A percentile compares a stretch with the other conserved stretches of the same genome.
phyloP scores from a whole-genome alignment of 108 stramenopile genomes.

The Conticribra guillardii region DNA sequence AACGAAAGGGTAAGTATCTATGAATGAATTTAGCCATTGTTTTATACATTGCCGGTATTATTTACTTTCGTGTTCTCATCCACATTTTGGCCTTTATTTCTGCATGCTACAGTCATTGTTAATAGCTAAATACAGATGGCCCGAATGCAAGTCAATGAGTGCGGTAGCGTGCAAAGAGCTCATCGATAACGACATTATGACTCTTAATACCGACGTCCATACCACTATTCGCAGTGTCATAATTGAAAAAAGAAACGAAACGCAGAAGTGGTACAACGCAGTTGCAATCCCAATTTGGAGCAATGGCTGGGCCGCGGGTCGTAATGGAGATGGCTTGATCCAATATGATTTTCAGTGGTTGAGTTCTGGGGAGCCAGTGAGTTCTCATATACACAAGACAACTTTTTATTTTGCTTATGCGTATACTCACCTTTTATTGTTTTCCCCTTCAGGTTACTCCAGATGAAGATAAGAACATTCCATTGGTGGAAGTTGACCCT shows the following conservation, averaged over 20 bases:
- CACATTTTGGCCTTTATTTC: not conserved
- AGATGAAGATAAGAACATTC: not conserved
- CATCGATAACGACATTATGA: not conserved
- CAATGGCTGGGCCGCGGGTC: not conserved
- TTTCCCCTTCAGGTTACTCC: not conserved
- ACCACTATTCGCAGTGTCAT: not conserved
- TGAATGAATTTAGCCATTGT: too few relatives aligned
- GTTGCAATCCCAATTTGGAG: not conserved
- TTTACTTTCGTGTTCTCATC: not conserved
- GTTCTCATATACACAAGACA: too few relatives aligned
- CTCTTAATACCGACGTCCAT: not conserved
- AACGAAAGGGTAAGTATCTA: not conserved
- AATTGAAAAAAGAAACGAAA: not conserved
- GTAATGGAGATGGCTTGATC: conserved; percentile 5
- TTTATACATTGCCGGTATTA: too few relatives aligned
- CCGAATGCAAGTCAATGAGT: not conserved
- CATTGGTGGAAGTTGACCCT: not conserved
- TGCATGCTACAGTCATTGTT: not conserved
- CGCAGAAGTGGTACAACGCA: not conserved
- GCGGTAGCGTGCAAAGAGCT: not conserved
- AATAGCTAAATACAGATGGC: not conserved
- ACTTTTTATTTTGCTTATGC: too few relatives aligned
- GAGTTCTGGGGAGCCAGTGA: not conserved
- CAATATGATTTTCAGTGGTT: not conserved
- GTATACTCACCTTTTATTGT: too few relatives aligned